Evolutionary conservation across 176 grass and related monocot species (phyloP), one percentile per base, ranked within the genome.

Genomic region (Paspalum notatum): DNA sequence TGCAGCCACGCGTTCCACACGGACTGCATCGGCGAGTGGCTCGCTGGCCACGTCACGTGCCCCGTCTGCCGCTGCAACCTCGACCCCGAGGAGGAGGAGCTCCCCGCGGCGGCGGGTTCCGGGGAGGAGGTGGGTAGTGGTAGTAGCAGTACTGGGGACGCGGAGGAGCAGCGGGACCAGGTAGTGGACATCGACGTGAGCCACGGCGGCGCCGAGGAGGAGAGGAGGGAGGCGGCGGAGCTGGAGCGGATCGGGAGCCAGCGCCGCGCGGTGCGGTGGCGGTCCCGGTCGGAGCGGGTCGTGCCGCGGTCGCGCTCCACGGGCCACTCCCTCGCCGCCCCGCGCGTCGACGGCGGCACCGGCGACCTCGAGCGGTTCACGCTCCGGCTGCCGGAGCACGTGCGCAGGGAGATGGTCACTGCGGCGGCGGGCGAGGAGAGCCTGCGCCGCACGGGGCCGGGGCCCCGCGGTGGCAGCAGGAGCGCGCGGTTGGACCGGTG

Each of bases 21-120:
- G 6, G 89, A 92, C 70, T 97, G 95, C 67, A 97, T 97, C 74
- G 89, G 92, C 1, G 90, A 88, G 85, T 95, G 93, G 93, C 90
- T 95, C 64, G 82, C 89, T 9, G 71, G 71, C 3, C 92, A 94
- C 75, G 92, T 86, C 2, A 91, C 92, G 20, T 94, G 92, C 74
- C 92, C 92, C 26, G 92, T 94, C 49, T 94, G 92, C 83, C 89
- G 92, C 2, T 91, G 92, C 82, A 79, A 68, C n/a, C 86, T 95
- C 58, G 55, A 65, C 21, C 83, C 83, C 17, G 81, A 85, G 15
- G 83, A 88, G 9, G 38, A n/a, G n/a, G n/a, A n/a, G n/a, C n/a
- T n/a, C n/a, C n/a, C 39, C 22, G 24, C 85, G 6, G 56, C 61
- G 0, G 12, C 24, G 32, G 32, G n/a, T 15, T 12, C 1, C 45